These are phyloP conservation scores for Lasiosphaeriaceae sp. DNA, from an alignment of 495 filamentous ascomycete genomes.

Conservation along the genomic window DNA sequence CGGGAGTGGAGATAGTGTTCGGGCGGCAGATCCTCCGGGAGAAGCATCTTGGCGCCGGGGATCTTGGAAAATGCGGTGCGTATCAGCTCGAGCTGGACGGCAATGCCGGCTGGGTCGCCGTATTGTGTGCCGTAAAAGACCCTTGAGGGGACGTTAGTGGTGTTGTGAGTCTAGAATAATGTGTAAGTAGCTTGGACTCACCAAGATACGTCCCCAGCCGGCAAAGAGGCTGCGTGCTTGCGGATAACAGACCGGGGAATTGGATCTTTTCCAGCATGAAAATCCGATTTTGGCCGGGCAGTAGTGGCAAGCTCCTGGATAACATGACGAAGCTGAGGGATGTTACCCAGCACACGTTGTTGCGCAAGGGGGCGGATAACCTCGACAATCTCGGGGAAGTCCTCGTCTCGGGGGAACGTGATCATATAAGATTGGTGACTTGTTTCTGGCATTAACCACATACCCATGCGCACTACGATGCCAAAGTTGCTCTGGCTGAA, in stretches of 20 bases:
- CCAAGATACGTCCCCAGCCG: slow-evolving; percentile 39
- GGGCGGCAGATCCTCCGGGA: slow-evolving; percentile 31
- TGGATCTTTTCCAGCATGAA: slow-evolving; percentile 16
- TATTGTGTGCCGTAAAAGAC: slow-evolving; percentile 54
- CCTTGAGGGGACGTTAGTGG: slow-evolving; percentile 7
- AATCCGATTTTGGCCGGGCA: slow-evolving; percentile 32
- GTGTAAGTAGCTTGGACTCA: no score
- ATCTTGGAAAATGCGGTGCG: slow-evolving; percentile 40
- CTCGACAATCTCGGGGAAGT: slow-evolving; percentile 49
- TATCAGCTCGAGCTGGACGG: slow-evolving; percentile 39
- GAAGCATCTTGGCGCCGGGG: slow-evolving; percentile 36
- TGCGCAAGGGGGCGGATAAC: slow-evolving; percentile 47
- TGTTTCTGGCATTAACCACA: slow-evolving; percentile 47
- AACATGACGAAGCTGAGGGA: slow-evolving; percentile 47
- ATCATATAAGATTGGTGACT: slow-evolving; percentile 47
- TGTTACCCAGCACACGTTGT: slow-evolving; percentile 48
- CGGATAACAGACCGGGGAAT: slow-evolving; percentile 34
- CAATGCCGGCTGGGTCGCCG: slow-evolving; percentile 37
- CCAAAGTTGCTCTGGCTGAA: slow-evolving; percentile 55
- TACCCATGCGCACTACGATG: slow-evolving; percentile 55
- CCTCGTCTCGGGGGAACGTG: slow-evolving; percentile 46
- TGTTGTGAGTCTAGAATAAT: no score
- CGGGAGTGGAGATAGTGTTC: slow-evolving; percentile 28
- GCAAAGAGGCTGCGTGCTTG: slow-evolving; percentile 25
- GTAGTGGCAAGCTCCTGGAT: slow-evolving; percentile 44